Conservation (phyloP, 2,329 filamentous ascomycete genomes). For the Neonectria magnoliae region DNA sequence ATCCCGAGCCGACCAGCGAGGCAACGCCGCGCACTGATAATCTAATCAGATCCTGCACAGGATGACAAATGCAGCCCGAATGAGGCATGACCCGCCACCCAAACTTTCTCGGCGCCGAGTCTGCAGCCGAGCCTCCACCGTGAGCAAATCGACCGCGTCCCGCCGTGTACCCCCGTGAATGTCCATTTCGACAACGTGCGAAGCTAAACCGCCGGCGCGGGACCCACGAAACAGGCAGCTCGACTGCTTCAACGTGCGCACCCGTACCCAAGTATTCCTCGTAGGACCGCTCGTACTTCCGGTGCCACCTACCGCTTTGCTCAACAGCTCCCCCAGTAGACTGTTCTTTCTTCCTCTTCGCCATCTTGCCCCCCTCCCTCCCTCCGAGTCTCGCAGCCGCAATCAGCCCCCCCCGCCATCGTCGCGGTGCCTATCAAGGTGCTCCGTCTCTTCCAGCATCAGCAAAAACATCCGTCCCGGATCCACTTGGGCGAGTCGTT, state of each 20-base stretch:
- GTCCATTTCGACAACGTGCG: background rate
- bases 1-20: background rate
- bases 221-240: conserved; percentile 5
- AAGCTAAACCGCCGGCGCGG: conserved; percentile 5
- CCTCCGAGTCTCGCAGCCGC: conserved; percentile 16
- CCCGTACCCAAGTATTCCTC: background rate
- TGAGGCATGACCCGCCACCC: conserved; percentile 3
- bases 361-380: background rate
- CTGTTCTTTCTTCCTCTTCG: background rate
- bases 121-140: conserved; percentile 33
- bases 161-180: conserved; percentile 7
- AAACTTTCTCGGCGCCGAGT: conserved; percentile 32
- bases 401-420: conserved; percentile 6
- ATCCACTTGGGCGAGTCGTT: conserved; percentile 35
- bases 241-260: conserved; percentile 7
- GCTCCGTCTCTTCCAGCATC: conserved; percentile 7
- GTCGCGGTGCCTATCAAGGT: conserved; percentile 35
- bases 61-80: conserved; percentile 35
- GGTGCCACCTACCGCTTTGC: conserved; percentile 6
- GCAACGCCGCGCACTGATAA: conserved; percentile 15
- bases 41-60: conserved; percentile 38
- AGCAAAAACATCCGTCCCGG: conserved; percentile 27
- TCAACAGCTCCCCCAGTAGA: too few species aligned
- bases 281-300: background rate
- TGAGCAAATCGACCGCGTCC: conserved; percentile 12